phyloP scores from a whole-genome alignment of 306 rosid species.

The Vigna angularis region DNA sequence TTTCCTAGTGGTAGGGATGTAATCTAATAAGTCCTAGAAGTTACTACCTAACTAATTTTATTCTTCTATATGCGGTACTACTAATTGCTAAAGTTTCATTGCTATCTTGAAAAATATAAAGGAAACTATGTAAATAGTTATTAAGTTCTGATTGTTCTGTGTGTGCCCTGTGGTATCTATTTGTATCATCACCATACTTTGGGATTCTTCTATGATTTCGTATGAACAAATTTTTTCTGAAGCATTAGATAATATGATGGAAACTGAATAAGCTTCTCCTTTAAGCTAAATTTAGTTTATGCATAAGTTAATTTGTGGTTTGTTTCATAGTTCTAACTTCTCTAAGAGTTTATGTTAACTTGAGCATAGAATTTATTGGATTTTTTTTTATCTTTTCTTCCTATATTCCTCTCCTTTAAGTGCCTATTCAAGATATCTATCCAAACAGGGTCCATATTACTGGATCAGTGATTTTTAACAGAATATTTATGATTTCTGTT shows the following conservation, averaged over 20 bases:
- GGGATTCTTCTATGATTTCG: not conserved
- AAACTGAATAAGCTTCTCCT: no score
- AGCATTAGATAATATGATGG: no score
- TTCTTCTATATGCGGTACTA: not conserved
- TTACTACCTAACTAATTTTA: not conserved
- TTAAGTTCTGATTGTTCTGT: slow-evolving; percentile 10
- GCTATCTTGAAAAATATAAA: not conserved
- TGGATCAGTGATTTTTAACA: slow-evolving; percentile 15
- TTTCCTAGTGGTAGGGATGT: not conserved
- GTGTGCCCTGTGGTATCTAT: not conserved
- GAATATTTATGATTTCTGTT: not conserved
- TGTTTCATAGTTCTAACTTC: no score
- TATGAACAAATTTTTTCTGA: no score
- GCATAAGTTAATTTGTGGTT: no score
- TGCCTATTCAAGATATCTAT: not conserved
- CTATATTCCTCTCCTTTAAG: not conserved
- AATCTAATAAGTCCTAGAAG: slow-evolving; percentile 9
- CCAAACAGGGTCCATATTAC: not conserved
- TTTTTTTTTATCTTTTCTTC: not conserved
- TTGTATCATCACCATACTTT: slow-evolving; percentile 14
- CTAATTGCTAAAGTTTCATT: not conserved
- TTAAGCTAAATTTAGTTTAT: no score
- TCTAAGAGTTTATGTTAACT: no score
- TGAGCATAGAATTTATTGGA: not conserved
- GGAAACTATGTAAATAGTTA: not conserved